phyloP scores from a whole-genome alignment of 1,284 basidiomycete species.

The Laetiporus sulphureus region DNA sequence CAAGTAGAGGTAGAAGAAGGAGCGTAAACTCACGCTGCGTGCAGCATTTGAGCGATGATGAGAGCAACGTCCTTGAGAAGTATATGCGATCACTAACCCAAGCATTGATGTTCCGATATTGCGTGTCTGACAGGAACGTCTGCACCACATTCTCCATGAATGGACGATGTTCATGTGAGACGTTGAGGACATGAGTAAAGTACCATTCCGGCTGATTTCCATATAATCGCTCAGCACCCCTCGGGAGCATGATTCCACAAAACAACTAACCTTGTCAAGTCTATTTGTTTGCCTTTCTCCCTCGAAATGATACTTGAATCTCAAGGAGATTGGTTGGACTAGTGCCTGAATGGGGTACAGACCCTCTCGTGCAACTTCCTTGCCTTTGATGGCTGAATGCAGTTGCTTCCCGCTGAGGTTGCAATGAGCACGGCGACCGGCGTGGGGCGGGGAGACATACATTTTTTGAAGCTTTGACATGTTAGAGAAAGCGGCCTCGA shows the following conservation, averaged over 20 bases:
- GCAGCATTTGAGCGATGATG: background rate
- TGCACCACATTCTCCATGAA: constrained; percentile 80
- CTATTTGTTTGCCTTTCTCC: constrained; percentile 83
- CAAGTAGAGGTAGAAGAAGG: constrained; percentile 64
- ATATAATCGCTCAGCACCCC: no score
- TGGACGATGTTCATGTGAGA: constrained; percentile 71
- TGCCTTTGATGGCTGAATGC: constrained; percentile 18
- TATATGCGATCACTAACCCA: constrained; percentile 45
- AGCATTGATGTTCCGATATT: constrained; percentile 61
- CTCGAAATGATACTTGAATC: constrained; percentile 97
- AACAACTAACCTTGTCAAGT: constrained; percentile 76
- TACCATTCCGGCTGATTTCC: constrained; percentile 96
- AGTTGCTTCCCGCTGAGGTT: constrained; percentile 43
- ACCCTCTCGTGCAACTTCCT: constrained; percentile 24
- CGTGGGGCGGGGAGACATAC: constrained; percentile 39
- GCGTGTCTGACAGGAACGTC: constrained; percentile 55
- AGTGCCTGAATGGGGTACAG: constrained; percentile 82
- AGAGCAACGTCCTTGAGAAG: background rate
- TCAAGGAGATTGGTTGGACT: constrained; percentile 76
- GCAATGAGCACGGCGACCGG: constrained; percentile 5
- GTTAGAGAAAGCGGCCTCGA: constrained; percentile 72
- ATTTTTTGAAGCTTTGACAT: constrained; percentile 72
- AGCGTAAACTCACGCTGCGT: constrained; percentile 70
- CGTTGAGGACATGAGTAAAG: constrained; percentile 84
- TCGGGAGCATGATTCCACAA: no score